Evolutionary conservation across 306 rosid species (phyloP), one percentile per base, ranked within the genome.

Genomic region (Neltuma alba): DNA sequence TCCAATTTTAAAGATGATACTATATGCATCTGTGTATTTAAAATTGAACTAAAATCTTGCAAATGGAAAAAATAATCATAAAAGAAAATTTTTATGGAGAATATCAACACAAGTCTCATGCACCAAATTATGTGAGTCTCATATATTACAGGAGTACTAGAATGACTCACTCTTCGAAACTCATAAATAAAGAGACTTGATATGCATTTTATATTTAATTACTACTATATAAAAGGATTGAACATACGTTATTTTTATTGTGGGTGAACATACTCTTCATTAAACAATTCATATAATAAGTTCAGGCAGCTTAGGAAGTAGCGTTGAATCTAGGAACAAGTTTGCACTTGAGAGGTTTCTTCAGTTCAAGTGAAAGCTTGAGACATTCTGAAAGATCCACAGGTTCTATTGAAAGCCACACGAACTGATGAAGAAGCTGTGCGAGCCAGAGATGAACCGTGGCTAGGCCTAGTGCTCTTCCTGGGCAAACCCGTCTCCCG

Each of bases 371-470:
- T 7, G 98, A 91, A 15, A 94, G 92, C 61, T 9, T 89, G 63
- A 94, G 83, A 73, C 88, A 85, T 75, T 94, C 98, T 0, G 97
- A 91, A 61, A 94, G 93, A 78, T 91, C 93, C 15, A 94, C 86
- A 0, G 77, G 67, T n/a, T 86, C 82, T 0, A 77, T 74, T 1
- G 97, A 93, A 38, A 89, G 38, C 97, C 98, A 94, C 18, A 23
- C 70, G 72, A 80, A 94, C 3, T 40, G 78, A 6, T 86, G 97
- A 21, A 94, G 86, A 75, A 94, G 90, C 27, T 87, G 82, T 8
- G 94, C 98, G 0, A 94, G 89, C 98, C 98, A 94, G 21, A 92
- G 60, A 50, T 92, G 97, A 48, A 86, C 90, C 0, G 92, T 94
- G 76, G 97, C 89, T 76, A 94, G 61, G 52, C 97, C 97, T 28